Evolutionary conservation across 495 filamentous ascomycete genomes (phyloP).

Genomic region (Aspergillus nanangensis): DNA sequence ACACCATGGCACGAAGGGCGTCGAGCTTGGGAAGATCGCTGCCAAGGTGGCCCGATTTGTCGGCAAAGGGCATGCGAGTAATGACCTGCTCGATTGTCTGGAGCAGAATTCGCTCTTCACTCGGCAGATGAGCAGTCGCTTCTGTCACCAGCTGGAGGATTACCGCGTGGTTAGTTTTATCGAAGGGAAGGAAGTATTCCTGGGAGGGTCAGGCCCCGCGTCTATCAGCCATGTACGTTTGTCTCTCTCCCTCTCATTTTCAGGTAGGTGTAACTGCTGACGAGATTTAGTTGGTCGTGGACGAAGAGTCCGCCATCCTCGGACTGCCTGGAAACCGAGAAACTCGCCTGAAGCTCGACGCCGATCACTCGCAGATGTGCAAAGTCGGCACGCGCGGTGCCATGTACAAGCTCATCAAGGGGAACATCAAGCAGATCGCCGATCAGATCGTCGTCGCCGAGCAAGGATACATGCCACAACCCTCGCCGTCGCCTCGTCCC

Average conservation of each 20-base stretch:
- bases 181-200: constrained; percentile 35
- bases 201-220: constrained; percentile 26
- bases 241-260: neutral
- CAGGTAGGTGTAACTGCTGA: constrained; percentile 3
- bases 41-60: constrained; percentile 31
- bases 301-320: constrained; percentile 36
- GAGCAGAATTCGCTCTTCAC: constrained; percentile 39
- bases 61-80: constrained; percentile 29
- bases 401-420: constrained; percentile 35
- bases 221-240: constrained; percentile 30
- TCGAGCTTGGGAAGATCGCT: constrained; percentile 35
- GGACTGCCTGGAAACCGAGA: constrained; percentile 34
- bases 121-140: constrained; percentile 33
- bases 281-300: constrained; percentile 28
- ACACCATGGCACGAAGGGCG: constrained; percentile 38
- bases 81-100: constrained; percentile 32
- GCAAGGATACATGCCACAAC: constrained; percentile 31
- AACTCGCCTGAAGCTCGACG: constrained; percentile 37
- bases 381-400: constrained; percentile 28
- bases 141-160: constrained; percentile 33
- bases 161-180: constrained; percentile 39
- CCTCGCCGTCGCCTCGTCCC: constrained; percentile 6
- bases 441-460: constrained; percentile 30
- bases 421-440: constrained; percentile 35
- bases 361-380: constrained; percentile 38